phyloP scores from a whole-genome alignment of 2,329 filamentous ascomycete species.

The Epichloe coenophiala region DNA sequence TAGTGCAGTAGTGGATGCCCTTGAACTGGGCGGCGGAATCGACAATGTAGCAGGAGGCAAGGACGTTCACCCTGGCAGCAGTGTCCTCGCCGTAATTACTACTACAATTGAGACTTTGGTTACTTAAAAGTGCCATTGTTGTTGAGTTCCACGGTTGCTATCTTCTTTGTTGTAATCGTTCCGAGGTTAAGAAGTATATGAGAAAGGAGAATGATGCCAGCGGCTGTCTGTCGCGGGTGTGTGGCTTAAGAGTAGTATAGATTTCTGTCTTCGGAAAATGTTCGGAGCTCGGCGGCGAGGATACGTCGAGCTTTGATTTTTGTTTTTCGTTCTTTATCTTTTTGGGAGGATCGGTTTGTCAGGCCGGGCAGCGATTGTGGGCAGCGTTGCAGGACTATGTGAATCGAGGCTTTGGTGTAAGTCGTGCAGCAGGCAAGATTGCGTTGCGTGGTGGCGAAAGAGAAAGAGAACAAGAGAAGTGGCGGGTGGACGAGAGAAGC shows the following conservation, averaged over 20 bases:
- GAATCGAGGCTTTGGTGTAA: background rate
- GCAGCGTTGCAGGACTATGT: background rate
- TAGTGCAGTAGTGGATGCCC: constrained; percentile 93
- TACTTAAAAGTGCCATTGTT: constrained; percentile 57
- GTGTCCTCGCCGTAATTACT: constrained; percentile 64
- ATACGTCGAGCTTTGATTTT: background rate
- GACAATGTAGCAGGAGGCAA: constrained; percentile 85
- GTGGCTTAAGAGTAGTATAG: background rate
- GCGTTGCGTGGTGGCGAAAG: background rate
- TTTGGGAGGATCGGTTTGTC: background rate
- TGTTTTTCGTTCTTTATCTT: background rate
- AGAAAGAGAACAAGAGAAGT: background rate
- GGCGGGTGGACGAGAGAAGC: background rate
- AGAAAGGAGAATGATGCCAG: constrained; percentile 6
- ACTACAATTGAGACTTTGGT: constrained; percentile 53
- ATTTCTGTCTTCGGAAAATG: background rate
- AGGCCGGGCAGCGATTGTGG: background rate
- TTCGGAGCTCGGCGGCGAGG: background rate
- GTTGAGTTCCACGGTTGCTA: constrained; percentile 13
- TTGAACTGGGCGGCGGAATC: constrained; percentile 58
- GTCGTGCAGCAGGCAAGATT: background rate
- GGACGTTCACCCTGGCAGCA: constrained; percentile 56
- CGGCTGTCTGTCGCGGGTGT: background rate
- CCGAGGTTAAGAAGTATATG: background rate
- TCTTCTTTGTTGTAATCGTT: constrained; percentile 6